Evolutionary conservation across 2,329 filamentous ascomycete species (phyloP).

Genomic region (Raffaelea deltoideospora): DNA sequence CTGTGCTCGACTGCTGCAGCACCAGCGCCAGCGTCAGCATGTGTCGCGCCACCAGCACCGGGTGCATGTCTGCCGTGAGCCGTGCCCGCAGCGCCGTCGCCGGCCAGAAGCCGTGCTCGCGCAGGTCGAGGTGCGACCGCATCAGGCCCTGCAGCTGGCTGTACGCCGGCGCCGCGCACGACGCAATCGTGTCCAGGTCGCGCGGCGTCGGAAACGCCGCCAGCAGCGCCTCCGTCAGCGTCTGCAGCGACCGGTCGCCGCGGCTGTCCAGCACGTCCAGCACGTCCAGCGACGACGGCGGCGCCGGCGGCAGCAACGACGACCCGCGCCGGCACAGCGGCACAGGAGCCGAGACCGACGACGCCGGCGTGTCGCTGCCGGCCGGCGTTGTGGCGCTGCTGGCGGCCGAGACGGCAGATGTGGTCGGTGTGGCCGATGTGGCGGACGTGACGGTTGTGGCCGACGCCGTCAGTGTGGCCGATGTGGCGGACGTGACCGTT

Average conservation of each 20-base stretch:
- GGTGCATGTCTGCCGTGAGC: slow-evolving; percentile 10
- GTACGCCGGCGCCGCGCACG: neutral
- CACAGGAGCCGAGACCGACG: neutral
- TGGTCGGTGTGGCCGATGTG: neutral
- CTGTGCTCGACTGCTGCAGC: slow-evolving; percentile 15
- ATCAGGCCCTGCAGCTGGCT: slow-evolving; percentile 3
- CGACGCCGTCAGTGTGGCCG: neutral
- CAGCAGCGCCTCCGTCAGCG: slow-evolving; percentile 2
- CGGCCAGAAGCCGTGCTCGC: slow-evolving; percentile 2
- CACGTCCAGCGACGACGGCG: slow-evolving; percentile 15
- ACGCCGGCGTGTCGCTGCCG: neutral
- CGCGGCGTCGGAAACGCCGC: slow-evolving; percentile 2
- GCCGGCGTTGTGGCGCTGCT: neutral
- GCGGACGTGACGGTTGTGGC: neutral
- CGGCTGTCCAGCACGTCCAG: slow-evolving; percentile 20
- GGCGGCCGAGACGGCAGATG: neutral
- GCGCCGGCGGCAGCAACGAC: slow-evolving; percentile 17
- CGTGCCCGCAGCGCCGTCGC: neutral
- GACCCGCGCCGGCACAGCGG: too few relatives aligned
- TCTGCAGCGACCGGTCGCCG: slow-evolving; percentile 6
- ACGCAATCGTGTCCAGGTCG: slow-evolving; percentile 4
- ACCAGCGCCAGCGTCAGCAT: slow-evolving; percentile 17
- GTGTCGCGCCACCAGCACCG: slow-evolving; percentile 16
- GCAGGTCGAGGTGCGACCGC: slow-evolving; percentile 3
- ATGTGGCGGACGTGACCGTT: neutral